Evolutionary conservation across 768 basidiomycete genomes (phyloP).

Genomic region (Boletus rubroflammeus): DNA sequence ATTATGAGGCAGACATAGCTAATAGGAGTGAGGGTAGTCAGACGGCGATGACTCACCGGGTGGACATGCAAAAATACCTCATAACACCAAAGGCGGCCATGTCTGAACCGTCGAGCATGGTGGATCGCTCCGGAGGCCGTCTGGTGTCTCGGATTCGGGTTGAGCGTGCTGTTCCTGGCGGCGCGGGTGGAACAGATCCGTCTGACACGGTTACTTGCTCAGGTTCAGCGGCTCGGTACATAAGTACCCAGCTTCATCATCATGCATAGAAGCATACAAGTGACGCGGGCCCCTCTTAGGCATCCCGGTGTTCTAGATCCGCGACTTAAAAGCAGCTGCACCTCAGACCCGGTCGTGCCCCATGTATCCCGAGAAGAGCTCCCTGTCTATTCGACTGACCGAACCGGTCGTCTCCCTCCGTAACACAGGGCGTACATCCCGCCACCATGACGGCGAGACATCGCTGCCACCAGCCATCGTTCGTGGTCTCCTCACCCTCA

Average conservation of each 20-base stretch:
- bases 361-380: conserved; percentile 35
- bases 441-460: conserved; percentile 26
- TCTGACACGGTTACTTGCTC: neutral
- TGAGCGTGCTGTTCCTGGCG: neutral
- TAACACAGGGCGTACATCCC: conserved; percentile 34
- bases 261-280: no score
- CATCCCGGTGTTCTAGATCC: neutral
- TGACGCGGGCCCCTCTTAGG: neutral
- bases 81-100: neutral
- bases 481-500: conserved; percentile 62
- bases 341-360: neutral
- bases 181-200: conserved; percentile 12
- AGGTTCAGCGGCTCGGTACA: no score
- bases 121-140: neutral
- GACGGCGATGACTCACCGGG: neutral
- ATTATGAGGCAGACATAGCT: neutral
- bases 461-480: conserved; percentile 57
- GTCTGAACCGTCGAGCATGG: neutral
- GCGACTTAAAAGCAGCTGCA: conserved; percentile 1
- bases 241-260: no score
- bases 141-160: neutral
- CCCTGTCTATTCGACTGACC: conserved; percentile 57
- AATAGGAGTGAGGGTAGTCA: neutral
- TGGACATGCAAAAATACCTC: neutral
- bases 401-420: conserved; percentile 74